Base-by-base conservation (phyloP, 2,329 filamentous ascomycete species). In the Fusarium falciforme region DNA sequence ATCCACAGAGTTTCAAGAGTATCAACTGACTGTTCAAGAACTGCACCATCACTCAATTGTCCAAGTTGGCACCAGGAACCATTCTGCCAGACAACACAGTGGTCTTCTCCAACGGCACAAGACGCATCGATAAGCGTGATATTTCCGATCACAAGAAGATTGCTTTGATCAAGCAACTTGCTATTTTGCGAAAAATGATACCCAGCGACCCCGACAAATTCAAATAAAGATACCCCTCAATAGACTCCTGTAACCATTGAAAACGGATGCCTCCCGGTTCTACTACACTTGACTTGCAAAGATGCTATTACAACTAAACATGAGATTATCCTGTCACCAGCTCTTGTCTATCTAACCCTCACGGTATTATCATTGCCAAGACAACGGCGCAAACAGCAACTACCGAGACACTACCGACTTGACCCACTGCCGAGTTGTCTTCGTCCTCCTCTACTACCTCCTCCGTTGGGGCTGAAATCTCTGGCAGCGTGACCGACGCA, bases 1-100 rank as follows among this genome's bases (percentile, higher is more conserved):
- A 55, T 7, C 17, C 33, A 9, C 17, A 10, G 58, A 35, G 38
- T 31, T 44, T 52, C n/a, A 14, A 38, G 55, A 61, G 11, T 20
- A 59, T 40, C 8, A 40, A 22, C 69, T 68, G 36, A 82, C 81
- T 25, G 40, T 61, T 80, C 54, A 82, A 92, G 87, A 89, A 94
- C 79, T 93, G 92, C 77, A 94, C 92, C 25, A 86, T 95, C 61
- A 92, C 93, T 9, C 88, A 93, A 0, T 86, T 89, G 68, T 91
- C 89, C 27, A 85, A 87, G 29, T 84, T 95, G 47, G 81, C 83
- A 0, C 88, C 90, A 11, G 88, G 89, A 1, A 88, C 90, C 35
- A 82, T 85, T 12, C 79, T 95, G 0, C 89, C 89, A 0, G 92
- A 94, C 68, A 90, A 89, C 79, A 92, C 90, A 0, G 92, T 95